Conservation (phyloP, 176 grass and related monocot genomes). For the Cymbopogon citratus region DNA sequence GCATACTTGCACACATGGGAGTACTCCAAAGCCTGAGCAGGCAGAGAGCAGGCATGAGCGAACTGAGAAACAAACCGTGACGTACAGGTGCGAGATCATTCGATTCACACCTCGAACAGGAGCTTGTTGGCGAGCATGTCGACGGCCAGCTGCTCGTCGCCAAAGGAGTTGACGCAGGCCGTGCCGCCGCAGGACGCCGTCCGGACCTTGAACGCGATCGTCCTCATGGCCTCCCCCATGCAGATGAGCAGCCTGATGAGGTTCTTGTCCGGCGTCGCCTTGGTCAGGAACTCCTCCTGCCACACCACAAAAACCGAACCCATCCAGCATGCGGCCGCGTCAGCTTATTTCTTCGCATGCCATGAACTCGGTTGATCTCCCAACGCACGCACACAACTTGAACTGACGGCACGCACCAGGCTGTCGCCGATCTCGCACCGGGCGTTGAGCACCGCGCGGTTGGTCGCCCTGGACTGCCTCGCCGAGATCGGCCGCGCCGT, state of each 20-base stretch:
- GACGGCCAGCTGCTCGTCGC: conserved; percentile 94
- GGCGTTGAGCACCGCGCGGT: conserved; percentile 44
- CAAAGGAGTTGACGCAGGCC: conserved; percentile 90
- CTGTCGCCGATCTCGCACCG: conserved; percentile 90
- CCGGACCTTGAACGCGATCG: conserved; percentile 91
- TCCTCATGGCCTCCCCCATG: conserved; percentile 97
- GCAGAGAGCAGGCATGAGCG: too few relatives aligned
- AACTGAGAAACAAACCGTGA: neutral
- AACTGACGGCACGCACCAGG: conserved; percentile 30
- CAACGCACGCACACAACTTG: neutral
- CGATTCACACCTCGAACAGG: conserved; percentile 62
- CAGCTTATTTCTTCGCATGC: neutral
- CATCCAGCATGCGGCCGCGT: too few relatives aligned
- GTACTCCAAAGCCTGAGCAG: conserved; percentile 61
- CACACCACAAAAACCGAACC: neutral
- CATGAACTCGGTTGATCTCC: neutral
- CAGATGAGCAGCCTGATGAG: conserved; percentile 79
- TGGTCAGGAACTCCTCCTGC: conserved; percentile 87
- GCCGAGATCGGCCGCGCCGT: conserved; percentile 20
- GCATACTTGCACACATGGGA: conserved; percentile 99
- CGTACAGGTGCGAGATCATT: neutral
- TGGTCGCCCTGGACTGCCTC: conserved; percentile 38
- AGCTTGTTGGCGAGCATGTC: conserved; percentile 91
- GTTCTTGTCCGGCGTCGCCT: conserved; percentile 88
- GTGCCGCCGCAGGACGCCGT: conserved; percentile 88